Conservation (phyloP, 129 eudicot genomes). For the Flaveria trinervia region DNA sequence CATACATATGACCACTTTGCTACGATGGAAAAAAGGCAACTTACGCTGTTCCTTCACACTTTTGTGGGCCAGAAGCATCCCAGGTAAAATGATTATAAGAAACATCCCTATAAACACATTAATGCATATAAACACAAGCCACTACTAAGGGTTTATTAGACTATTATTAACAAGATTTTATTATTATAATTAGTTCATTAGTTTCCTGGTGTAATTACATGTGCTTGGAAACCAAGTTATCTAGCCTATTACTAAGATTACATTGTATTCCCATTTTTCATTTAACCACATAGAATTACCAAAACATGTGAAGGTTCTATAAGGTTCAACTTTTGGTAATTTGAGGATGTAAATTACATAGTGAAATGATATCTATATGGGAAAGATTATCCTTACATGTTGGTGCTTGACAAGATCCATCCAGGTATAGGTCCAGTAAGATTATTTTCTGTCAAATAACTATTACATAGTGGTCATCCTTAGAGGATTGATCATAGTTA, state of each 20-base stretch:
- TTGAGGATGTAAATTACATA: conserved; percentile 16
- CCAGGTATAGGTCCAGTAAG: conserved; percentile 64
- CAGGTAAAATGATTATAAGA: conserved; percentile 62
- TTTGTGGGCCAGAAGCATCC: conserved; percentile 41
- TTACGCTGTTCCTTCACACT: conserved; percentile 65
- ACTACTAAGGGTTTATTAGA: background rate
- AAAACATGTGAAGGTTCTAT: background rate
- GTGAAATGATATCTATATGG: background rate
- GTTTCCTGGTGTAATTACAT: background rate
- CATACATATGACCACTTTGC: background rate
- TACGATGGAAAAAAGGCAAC: background rate
- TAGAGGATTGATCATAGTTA: conserved; percentile 17
- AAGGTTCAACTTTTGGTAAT: background rate
- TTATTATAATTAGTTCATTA: too few relatives aligned
- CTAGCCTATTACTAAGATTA: background rate
- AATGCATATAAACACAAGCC: conserved; percentile 9
- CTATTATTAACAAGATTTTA: background rate
- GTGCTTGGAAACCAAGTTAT: background rate
- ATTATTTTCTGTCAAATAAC: conserved; percentile 66
- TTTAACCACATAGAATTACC: background rate
- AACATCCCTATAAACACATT: conserved; percentile 52
- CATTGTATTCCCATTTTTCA: background rate
- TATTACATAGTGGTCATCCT: conserved; percentile 32
- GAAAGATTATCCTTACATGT: conserved; percentile 41
- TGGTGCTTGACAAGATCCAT: conserved; percentile 63